These are phyloP conservation scores for Oehlia diaphana DNA, from an alignment of 192 early-diverging fungal species.

Conservation along the genomic window DNA sequence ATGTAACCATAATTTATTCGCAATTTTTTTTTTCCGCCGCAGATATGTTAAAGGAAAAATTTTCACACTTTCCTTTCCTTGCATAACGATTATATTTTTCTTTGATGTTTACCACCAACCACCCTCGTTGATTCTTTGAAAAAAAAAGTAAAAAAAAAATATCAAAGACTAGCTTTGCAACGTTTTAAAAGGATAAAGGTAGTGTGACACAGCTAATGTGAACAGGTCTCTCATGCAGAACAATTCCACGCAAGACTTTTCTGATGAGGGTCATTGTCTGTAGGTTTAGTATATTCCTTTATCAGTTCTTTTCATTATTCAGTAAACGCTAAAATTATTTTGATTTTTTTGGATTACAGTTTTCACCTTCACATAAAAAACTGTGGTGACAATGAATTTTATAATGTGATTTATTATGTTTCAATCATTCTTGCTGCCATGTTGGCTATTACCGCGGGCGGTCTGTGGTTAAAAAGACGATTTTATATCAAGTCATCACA, in stretches of 20 bases:
- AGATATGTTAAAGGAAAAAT: not conserved
- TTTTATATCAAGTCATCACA: not conserved
- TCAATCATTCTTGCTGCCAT: not conserved
- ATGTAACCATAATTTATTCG: not conserved
- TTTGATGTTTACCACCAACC: constrained; percentile 16
- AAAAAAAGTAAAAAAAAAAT: not conserved
- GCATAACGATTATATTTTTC: not conserved
- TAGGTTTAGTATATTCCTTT: not conserved
- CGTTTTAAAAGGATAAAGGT: not conserved
- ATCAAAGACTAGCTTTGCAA: not conserved
- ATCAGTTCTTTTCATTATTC: no score
- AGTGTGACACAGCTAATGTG: not conserved
- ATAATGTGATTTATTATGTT: not conserved
- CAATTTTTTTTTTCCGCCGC: not conserved
- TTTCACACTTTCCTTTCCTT: not conserved
- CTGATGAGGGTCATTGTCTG: not conserved
- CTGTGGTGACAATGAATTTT: not conserved
- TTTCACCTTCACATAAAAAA: not conserved
- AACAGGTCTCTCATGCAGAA: not conserved
- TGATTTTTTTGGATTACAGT: not conserved
- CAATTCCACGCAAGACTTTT: not conserved
- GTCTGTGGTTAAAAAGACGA: constrained; percentile 6
- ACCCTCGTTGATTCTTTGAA: not conserved
- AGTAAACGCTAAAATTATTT: no score
- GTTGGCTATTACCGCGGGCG: not conserved